Conservation (phyloP, 2,329 filamentous ascomycete genomes). For the Paracoccidioides brasiliensis region DNA sequence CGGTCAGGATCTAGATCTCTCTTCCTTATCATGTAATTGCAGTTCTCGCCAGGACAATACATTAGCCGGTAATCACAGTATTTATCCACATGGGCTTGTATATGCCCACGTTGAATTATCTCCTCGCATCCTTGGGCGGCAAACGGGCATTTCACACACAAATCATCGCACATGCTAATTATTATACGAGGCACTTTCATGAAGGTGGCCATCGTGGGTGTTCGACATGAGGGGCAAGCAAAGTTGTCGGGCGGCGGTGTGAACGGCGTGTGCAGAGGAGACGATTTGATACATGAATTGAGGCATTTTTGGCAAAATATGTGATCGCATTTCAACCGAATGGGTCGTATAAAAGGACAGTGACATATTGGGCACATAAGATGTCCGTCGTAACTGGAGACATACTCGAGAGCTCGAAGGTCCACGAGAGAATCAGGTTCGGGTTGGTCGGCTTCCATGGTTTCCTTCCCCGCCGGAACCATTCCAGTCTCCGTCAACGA, state of each 20-base stretch:
- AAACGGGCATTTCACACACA: conserved; percentile 47
- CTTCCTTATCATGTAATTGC: conserved; percentile 39
- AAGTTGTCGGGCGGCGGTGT: conserved; percentile 19
- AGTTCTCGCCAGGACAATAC: conserved; percentile 39
- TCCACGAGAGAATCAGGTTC: conserved; percentile 30
- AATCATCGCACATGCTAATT: conserved; percentile 48
- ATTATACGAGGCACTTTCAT: conserved; percentile 42
- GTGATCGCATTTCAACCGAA: conserved; percentile 48
- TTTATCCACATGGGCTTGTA: conserved; percentile 46
- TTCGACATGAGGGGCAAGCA: conserved; percentile 46
- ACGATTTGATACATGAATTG: conserved; percentile 33
- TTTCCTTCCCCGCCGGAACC: background rate
- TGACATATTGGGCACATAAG: conserved; percentile 53
- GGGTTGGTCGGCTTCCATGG: background rate
- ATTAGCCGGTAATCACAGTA: conserved; percentile 46
- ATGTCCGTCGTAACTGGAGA: conserved; percentile 43
- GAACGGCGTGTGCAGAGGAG: conserved; percentile 8
- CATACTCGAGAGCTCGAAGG: conserved; percentile 45
- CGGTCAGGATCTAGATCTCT: conserved; percentile 40
- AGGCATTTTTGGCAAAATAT: conserved; percentile 50
- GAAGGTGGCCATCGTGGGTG: conserved; percentile 26
- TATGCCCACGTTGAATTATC: conserved; percentile 41
- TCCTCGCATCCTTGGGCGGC: conserved; percentile 41
- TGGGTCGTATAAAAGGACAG: conserved; percentile 47
- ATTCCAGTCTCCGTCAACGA: background rate